Conservation (phyloP, 225 moss, liverwort and hornwort genomes). For the Bryum argenteum region DNA sequence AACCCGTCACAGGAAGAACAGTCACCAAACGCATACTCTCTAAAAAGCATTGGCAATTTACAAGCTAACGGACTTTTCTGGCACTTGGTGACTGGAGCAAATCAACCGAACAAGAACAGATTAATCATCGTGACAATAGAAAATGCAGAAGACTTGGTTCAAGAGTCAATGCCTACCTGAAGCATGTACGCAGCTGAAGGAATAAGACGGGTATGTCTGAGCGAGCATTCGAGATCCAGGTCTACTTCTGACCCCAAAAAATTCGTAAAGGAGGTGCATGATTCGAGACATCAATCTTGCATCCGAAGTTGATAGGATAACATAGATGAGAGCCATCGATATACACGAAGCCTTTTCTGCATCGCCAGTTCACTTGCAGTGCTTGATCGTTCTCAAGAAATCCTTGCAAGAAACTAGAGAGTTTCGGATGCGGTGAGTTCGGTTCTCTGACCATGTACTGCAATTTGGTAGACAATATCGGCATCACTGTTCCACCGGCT, state of each 20-base stretch:
- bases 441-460: conserved; percentile 94
- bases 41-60: not conserved
- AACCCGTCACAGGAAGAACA: not conserved
- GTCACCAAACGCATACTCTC: not conserved
- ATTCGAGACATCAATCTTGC: conserved; percentile 50
- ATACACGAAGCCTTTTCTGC: conserved; percentile 61
- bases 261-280: conserved; percentile 50
- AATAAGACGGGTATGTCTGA: not conserved
- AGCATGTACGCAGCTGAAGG: not conserved
- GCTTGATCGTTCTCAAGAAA: conserved; percentile 55
- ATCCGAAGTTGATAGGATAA: conserved; percentile 54
- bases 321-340: conserved; percentile 59
- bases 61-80: not conserved
- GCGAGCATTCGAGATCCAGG: not conserved
- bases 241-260: conserved; percentile 43
- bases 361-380: conserved; percentile 68
- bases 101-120: not conserved
- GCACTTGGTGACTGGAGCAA: conserved; percentile 1
- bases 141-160: not conserved
- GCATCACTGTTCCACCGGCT: conserved; percentile 76
- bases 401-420: conserved; percentile 53
- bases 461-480: conserved; percentile 52
- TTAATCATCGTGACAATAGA: no score
- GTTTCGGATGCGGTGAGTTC: conserved; percentile 54
- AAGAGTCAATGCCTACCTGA: conserved; percentile 21